A percentile compares a stretch with the other conserved stretches of the same genome.
Conservation (phyloP, 768 basidiomycete species). For the Trametes maxima region DNA sequence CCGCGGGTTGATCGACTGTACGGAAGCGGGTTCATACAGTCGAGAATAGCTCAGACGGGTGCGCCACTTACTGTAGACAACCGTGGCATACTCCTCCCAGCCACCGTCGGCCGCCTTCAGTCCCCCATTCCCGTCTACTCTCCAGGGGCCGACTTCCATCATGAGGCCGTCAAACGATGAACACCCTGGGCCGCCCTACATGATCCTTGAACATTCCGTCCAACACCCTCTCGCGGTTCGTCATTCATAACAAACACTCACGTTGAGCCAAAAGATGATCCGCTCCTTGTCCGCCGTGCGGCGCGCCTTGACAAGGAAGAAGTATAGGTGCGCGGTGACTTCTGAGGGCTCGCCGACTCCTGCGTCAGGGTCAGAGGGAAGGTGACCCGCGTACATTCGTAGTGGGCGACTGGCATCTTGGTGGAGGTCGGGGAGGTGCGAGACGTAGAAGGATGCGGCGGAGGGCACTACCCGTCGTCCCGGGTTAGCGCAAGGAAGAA, state of each 20-base stretch:
- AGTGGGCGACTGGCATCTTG: constrained; percentile 71
- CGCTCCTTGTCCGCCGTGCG: constrained; percentile 88
- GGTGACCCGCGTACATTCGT: constrained; percentile 83
- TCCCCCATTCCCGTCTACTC: constrained; percentile 69
- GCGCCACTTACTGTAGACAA: constrained; percentile 80
- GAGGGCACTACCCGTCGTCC: constrained; percentile 56
- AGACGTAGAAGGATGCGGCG: constrained; percentile 84
- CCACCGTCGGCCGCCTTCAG: constrained; percentile 80
- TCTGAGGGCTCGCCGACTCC: constrained; percentile 53
- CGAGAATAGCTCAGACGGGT: not conserved
- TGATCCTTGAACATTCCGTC: not conserved
- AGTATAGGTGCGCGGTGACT: constrained; percentile 80
- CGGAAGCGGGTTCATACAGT: not conserved
- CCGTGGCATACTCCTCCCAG: constrained; percentile 96
- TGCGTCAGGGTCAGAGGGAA: constrained; percentile 74
- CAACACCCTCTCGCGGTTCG: no score
- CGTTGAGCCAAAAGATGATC: constrained; percentile 97
- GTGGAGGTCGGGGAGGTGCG: constrained; percentile 72
- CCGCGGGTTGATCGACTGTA: constrained; percentile 95
- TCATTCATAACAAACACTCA: constrained; percentile 39
- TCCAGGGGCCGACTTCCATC: constrained; percentile 98
- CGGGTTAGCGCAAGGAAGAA: not conserved
- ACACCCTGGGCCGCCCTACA: constrained; percentile 93
- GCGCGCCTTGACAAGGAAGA: constrained; percentile 87
- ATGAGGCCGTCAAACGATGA: constrained; percentile 96